Evolutionary conservation across 345 rosid genomes (phyloP).

Genomic region (Syzygium jambos): DNA sequence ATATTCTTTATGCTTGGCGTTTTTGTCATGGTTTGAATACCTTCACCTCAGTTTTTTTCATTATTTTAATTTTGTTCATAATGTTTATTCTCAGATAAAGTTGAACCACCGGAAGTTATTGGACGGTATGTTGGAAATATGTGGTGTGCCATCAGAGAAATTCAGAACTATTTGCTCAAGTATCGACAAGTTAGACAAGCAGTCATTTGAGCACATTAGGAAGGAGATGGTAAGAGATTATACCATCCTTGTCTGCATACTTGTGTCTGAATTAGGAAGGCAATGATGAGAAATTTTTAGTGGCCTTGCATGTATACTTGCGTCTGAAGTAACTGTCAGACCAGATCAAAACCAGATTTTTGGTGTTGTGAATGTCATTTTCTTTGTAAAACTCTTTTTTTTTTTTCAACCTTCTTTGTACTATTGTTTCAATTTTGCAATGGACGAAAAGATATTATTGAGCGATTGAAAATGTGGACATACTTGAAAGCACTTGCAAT

Average conservation of each 20-base stretch:
- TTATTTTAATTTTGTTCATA: neutral
- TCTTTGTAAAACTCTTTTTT: neutral
- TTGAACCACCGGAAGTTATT: conserved; percentile 78
- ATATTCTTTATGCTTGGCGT: neutral
- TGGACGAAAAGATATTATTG: neutral
- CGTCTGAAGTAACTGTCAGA: neutral
- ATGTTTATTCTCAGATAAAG: conserved; percentile 49
- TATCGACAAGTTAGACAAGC: conserved; percentile 86
- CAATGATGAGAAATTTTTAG: neutral
- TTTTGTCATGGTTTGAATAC: neutral
- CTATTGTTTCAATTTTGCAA: neutral
- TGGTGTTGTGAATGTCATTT: neutral
- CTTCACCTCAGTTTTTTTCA: neutral
- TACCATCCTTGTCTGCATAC: neutral
- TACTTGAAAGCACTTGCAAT: neutral
- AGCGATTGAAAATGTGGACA: neutral
- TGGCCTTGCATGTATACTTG: neutral
- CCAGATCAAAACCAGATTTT: neutral
- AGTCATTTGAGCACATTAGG: conserved; percentile 68
- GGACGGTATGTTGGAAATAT: conserved; percentile 89
- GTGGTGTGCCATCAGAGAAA: conserved; percentile 83
- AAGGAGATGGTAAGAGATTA: conserved; percentile 64
- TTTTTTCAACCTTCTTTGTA: neutral
- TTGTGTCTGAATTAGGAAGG: neutral
- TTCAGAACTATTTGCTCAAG: conserved; percentile 90